Conservation (phyloP, 2,329 filamentous ascomycete species). For the Monilinia laxa region DNA sequence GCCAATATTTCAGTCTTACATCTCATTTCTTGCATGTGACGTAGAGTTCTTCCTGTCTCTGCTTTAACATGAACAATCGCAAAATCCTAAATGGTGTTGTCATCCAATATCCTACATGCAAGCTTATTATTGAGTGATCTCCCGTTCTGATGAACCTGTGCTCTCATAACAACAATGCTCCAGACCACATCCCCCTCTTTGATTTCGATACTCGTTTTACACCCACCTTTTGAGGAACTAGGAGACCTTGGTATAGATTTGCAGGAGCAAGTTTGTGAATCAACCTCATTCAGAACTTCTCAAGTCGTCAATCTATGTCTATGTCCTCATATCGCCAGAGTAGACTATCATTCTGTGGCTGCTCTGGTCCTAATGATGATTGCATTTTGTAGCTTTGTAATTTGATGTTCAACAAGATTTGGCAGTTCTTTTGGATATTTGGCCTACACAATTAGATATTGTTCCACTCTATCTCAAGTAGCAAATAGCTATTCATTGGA, state of each 20-base stretch:
- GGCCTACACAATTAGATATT: too few species aligned
- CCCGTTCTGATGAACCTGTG: background rate
- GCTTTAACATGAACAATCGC: background rate
- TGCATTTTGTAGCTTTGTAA: background rate
- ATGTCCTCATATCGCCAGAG: background rate
- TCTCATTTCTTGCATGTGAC: background rate
- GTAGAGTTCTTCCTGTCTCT: background rate
- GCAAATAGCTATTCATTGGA: too few species aligned
- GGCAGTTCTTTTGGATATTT: too few species aligned
- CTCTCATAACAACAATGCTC: background rate
- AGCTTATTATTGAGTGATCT: background rate
- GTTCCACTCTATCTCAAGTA: too few species aligned
- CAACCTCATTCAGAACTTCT: background rate
- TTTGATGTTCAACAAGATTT: background rate
- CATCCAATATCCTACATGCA: background rate
- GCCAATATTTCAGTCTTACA: background rate
- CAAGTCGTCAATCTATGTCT: background rate
- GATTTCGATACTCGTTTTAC: too few species aligned
- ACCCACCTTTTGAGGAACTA: too few species aligned
- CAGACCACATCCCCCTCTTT: background rate
- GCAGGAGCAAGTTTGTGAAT: background rate
- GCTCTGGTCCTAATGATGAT: background rate
- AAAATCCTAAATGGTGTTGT: background rate
- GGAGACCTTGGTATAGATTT: too few species aligned
- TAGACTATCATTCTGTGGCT: background rate